Evolutionary conservation across 208 protist species (phyloP), one percentile per base, ranked within the genome.

Genomic region (Borovskyia barvae): DNA sequence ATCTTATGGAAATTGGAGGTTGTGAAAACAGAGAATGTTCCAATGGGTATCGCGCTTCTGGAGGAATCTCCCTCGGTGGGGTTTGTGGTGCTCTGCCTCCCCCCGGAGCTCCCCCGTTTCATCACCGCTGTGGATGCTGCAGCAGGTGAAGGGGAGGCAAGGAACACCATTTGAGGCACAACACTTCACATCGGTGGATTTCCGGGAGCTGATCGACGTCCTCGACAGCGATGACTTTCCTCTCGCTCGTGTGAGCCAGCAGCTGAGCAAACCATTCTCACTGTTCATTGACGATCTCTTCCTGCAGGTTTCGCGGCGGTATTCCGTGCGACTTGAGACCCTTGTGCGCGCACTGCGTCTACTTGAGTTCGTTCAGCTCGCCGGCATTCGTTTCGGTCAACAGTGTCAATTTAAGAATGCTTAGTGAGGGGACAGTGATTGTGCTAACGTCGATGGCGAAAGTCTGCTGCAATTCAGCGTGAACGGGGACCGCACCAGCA

Each of bases 1-100:
- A 82, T 36, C 37, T 77, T 11, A 42, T 77, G 15, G 69, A 73
- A 19, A 36, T 82, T 22, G 75, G 75, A 22, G 70, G 66, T 19
- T 82, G 75, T 35, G 64, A 67, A 9, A 68, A 67, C 35, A 19
- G 39, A 4, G 51, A 35, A 39, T 82, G 75, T 46, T 35, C 50
- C 28, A 82, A 82, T 51, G 42, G 60, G 12, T 77, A 65, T 40
- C 56, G 67, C 20, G 58, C 50, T 2, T 60, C 43, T 2, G 58
- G 46, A 0, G 48, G n/a, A 37, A 47, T 45, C 14, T 33, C 15
- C 11, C 46, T 14, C 53, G 25, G 35, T 26, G 28, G 26, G 14
- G 7, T 41, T n/a, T n/a, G n/a, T n/a, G n/a, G n/a, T n/a, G n/a
- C n/a, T n/a, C n/a, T n/a, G n/a, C n/a, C n/a, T n/a, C n/a, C n/a